A percentile compares a stretch with the other conserved stretches of the same genome.
Conservation (phyloP, 805 yeast genomes). For the Zygotorulaspora danielsina region DNA sequence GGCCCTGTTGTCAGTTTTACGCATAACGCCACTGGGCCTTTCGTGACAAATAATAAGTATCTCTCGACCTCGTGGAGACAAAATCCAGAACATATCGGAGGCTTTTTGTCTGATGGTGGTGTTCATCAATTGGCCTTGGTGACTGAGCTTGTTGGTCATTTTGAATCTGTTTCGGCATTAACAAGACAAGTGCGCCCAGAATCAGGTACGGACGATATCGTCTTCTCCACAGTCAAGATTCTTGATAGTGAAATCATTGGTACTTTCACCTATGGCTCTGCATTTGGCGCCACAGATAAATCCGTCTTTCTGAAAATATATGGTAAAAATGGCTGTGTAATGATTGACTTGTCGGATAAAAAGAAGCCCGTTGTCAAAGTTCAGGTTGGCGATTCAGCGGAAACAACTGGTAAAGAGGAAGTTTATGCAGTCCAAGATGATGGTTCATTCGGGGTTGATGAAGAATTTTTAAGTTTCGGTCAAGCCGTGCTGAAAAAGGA, state of each 20-base stretch:
- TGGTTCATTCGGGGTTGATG: slow-evolving; percentile 51
- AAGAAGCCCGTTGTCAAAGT: slow-evolving; percentile 38
- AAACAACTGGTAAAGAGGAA: slow-evolving; percentile 25
- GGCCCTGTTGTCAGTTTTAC: slow-evolving; percentile 70
- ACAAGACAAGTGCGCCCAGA: slow-evolving; percentile 72
- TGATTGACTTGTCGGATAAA: slow-evolving; percentile 54
- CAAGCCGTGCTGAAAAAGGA: slow-evolving; percentile 62
- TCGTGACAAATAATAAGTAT: slow-evolving; percentile 56
- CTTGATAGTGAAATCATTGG: slow-evolving; percentile 65
- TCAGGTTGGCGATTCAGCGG: slow-evolving; percentile 30
- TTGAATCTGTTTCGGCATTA: slow-evolving; percentile 65
- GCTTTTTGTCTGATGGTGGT: slow-evolving; percentile 90
- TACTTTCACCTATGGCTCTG: slow-evolving; percentile 81
- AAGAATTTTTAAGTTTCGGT: slow-evolving; percentile 52
- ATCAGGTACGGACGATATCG: slow-evolving; percentile 79
- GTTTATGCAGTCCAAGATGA: slow-evolving; percentile 40
- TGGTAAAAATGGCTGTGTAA: slow-evolving; percentile 75
- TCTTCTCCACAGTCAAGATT: slow-evolving; percentile 64
- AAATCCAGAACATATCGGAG: slow-evolving; percentile 89
- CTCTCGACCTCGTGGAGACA: slow-evolving; percentile 78
- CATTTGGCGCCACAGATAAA: slow-evolving; percentile 78
- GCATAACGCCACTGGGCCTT: slow-evolving; percentile 71
- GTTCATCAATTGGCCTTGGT: slow-evolving; percentile 90
- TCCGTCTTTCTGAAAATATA: slow-evolving; percentile 61
- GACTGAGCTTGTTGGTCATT: slow-evolving; percentile 75